phyloP scores from a whole-genome alignment of 2,329 filamentous ascomycete species.

The Epicoccum sorghinum region DNA sequence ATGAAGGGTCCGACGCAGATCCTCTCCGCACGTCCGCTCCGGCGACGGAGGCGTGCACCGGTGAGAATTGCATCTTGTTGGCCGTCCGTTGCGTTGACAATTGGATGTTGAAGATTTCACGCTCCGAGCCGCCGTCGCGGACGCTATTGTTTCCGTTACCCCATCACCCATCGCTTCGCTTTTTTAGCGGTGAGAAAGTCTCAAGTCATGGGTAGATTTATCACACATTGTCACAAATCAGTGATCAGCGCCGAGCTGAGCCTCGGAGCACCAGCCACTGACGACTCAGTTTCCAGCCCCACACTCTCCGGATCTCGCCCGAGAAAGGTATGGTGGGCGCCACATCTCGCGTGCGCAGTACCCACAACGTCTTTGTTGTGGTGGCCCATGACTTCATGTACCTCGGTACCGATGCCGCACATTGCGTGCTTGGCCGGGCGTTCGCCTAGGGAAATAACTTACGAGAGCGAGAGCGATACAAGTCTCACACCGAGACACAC shows the following conservation, averaged over 20 bases:
- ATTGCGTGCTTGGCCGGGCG: no score
- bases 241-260: neutral
- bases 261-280: neutral
- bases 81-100: neutral
- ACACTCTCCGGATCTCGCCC: neutral
- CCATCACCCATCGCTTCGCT: neutral
- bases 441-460: no score
- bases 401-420: no score
- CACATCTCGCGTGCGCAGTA: neutral
- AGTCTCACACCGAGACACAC: no score
- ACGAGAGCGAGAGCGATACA: no score
- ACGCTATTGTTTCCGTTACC: neutral
- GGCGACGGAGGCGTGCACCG: neutral
- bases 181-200: neutral
- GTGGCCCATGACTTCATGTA: no score
- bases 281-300: neutral
- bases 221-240: neutral
- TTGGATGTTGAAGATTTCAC: neutral
- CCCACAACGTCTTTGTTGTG: no score
- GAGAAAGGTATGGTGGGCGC: neutral
- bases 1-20: neutral
- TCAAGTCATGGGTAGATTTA: neutral
- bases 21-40: neutral
- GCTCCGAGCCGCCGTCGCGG: neutral
- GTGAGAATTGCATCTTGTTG: neutral